These are phyloP conservation scores for Pistacia integerrima DNA, from an alignment of 345 rosid genomes.

Conservation along the genomic window DNA sequence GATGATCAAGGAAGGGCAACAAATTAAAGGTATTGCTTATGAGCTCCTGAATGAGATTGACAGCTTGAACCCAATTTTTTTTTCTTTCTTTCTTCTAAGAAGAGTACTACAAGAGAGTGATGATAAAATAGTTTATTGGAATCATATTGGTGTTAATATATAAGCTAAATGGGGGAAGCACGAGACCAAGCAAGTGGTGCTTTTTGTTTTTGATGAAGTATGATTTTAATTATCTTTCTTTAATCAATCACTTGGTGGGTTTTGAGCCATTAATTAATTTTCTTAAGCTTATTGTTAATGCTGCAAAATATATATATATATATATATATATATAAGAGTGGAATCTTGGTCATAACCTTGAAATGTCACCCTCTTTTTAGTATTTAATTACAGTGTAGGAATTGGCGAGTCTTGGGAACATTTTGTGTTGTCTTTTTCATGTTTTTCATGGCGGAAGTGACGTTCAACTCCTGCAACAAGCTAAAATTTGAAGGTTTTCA, in stretches of 20 bases:
- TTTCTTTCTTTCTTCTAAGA: neutral
- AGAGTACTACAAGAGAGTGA: conserved; percentile 9
- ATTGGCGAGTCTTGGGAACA: neutral
- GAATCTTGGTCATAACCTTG: conserved; percentile 35
- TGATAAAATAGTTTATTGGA: conserved; percentile 12
- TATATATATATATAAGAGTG: neutral
- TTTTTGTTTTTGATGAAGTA: conserved; percentile 27
- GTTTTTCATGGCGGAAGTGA: neutral
- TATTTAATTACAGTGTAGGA: neutral
- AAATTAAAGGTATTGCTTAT: neutral
- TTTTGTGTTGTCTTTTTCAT: neutral
- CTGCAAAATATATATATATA: conserved; percentile 3
- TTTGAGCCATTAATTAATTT: conserved; percentile 33
- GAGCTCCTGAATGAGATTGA: conserved; percentile 22
- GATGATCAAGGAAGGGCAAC: neutral
- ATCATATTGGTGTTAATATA: conserved; percentile 18
- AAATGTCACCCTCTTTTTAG: neutral
- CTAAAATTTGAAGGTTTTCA: neutral
- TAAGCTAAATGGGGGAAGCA: conserved; percentile 45
- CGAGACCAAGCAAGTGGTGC: conserved; percentile 50
- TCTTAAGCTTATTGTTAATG: conserved; percentile 2
- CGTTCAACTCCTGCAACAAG: neutral
- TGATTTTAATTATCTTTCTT: neutral
- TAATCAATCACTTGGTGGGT: conserved; percentile 33
- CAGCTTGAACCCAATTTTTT: conserved; percentile 23